These are phyloP conservation scores for Acer negundo DNA, from an alignment of 345 rosid species.

Conservation along the genomic window DNA sequence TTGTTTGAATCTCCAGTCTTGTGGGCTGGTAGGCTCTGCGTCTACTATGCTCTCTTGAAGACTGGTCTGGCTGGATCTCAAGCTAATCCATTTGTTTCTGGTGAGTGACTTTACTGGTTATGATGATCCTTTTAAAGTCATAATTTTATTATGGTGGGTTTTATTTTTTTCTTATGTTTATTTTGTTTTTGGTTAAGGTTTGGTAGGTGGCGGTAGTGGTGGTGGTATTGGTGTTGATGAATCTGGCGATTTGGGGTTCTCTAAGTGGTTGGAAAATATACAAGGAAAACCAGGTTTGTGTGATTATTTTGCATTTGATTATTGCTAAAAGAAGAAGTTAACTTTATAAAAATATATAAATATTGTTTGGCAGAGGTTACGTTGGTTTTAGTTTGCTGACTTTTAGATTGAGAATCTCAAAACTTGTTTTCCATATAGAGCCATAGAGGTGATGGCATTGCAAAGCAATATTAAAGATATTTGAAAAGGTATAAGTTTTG, in stretches of 20 bases:
- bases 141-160: no score
- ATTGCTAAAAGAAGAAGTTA: not conserved
- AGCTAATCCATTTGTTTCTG: slow-evolving; percentile 78
- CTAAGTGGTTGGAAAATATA: slow-evolving; percentile 66
- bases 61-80: slow-evolving; percentile 87
- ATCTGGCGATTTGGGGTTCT: slow-evolving; percentile 82
- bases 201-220: slow-evolving; percentile 46
- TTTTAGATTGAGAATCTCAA: not conserved
- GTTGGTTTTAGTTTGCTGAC: not conserved
- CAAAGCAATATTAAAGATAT: not conserved
- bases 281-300: slow-evolving; percentile 66
- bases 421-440: not conserved
- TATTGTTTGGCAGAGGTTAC: not conserved
- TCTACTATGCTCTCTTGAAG: slow-evolving; percentile 80
- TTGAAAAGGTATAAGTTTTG: not conserved
- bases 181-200: slow-evolving; percentile 29
- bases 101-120: slow-evolving; percentile 27
- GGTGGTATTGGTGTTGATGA: slow-evolving; percentile 38
- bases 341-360: not conserved
- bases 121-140: not conserved
- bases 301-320: not conserved
- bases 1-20: slow-evolving; percentile 69
- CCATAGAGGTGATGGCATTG: not conserved
- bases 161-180: not conserved
- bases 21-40: slow-evolving; percentile 85